Evolutionary conservation across 2,329 filamentous ascomycete species (phyloP), one percentile per base, ranked within the genome.

Genomic region (Colletotrichum sp.): DNA sequence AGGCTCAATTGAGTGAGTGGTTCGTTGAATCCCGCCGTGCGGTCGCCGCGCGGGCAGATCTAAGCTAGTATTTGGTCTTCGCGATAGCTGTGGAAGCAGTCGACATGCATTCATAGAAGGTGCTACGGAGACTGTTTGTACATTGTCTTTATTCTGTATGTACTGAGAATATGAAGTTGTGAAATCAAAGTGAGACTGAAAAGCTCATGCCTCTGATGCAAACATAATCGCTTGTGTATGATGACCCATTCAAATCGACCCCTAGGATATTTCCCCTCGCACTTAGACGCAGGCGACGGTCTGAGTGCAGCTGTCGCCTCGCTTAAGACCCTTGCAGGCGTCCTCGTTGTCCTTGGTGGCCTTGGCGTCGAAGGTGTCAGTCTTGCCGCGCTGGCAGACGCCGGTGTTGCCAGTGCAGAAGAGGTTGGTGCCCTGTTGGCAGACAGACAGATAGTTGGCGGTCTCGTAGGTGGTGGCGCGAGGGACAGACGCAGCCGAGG

Each of bases 321-420:
- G 24, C 43, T 57, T 36, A 6, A 39, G 39, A 21, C 66, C 66
- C 26, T 70, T 70, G 66, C 67, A 74, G 24, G 59, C 59, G 3
- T 59, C 66, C 43, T 65, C 66, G 32, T 70, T 74, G 59, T 43
- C 66, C 24, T 64, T 69, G 16, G 66, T 74, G n/a, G 66, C 71
- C 21, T 26, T 70, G 13, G 24, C 59, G 43, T 74, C 67, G 13
- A 74, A 70, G 30, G 67, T 65, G 39, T 64, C 66, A 24, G 59
- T 65, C 59, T 70, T 70, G 26, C 66, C 67, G 5, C 7, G 18
- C 10, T n/a, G 59, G 48, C 71, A 74, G 18, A 73, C 55, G 28
- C 28, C 12, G n/a, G 15, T 9, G 65, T 73, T 73, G 65, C 71
- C 71, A 9, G 65, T 55, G 65, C 71, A 73, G 64, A 68, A 73